Percentiles rank a stretch among this genome's conserved stretches.
These are phyloP conservation scores for Durusdinium trenchii DNA, from an alignment of 73 alveolate species.

Conservation along the genomic window DNA sequence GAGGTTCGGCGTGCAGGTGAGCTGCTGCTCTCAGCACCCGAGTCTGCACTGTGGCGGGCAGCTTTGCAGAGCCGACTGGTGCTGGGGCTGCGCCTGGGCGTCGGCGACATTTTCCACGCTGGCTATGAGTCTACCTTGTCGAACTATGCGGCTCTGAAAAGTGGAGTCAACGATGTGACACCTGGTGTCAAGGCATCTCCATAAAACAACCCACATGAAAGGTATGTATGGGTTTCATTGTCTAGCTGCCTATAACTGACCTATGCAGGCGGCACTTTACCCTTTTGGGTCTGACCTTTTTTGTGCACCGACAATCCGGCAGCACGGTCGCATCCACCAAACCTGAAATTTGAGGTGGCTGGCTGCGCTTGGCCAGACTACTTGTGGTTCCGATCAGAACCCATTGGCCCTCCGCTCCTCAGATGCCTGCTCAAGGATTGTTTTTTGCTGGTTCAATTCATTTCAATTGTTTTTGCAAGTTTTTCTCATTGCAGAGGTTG, in stretches of 20 bases:
- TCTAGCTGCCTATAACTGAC: too few relatives aligned
- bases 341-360: slow-evolving; percentile 29
- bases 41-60: slow-evolving; percentile 80
- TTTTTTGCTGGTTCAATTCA: neutral
- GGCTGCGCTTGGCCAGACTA: slow-evolving; percentile 92
- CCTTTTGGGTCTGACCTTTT: neutral
- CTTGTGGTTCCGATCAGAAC: slow-evolving; percentile 81
- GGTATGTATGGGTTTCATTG: too few relatives aligned
- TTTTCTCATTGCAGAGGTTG: slow-evolving; percentile 16
- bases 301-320: neutral
- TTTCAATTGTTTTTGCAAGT: neutral
- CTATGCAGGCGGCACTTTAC: neutral
- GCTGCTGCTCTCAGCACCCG: slow-evolving; percentile 70
- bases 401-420: slow-evolving; percentile 70
- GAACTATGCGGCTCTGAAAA: slow-evolving; percentile 16
- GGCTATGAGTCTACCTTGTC: slow-evolving; percentile 92
- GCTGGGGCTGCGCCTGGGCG: slow-evolving; percentile 73
- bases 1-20: slow-evolving; percentile 4
- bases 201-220: too few relatives aligned
- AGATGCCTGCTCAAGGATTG: neutral
- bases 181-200: too few relatives aligned
- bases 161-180: too few relatives aligned
- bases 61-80: slow-evolving; percentile 70
- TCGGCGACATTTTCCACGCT: slow-evolving; percentile 58
- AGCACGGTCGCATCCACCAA: neutral